A percentile compares a stretch with the other conserved stretches of the same genome.
Evolutionary conservation across 2,329 filamentous ascomycete species (phyloP).

Genomic region (Claviceps digitariae): DNA sequence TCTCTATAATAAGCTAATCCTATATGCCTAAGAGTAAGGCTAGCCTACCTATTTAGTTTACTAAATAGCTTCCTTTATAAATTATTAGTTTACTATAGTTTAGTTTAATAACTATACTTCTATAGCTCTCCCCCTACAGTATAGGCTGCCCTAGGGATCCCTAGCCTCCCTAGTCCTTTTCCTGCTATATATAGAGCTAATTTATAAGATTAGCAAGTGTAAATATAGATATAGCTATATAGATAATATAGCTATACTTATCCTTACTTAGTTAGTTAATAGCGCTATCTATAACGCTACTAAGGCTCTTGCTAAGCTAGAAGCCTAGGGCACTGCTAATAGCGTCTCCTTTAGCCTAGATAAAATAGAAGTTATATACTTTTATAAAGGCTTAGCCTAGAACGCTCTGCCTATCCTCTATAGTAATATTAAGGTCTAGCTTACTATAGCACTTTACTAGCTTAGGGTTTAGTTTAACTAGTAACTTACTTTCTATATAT

Average conservation of each 20-base stretch:
- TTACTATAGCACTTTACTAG: not conserved
- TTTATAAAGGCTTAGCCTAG: not conserved
- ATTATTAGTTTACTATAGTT: no score
- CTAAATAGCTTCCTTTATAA: no score
- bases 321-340: not conserved
- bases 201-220: not conserved
- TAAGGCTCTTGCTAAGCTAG: not conserved
- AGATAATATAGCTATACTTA: not conserved
- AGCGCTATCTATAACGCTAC: no score
- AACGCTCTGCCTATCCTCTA: not conserved
- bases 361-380: not conserved
- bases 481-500: not conserved
- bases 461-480: not conserved
- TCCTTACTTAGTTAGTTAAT: no score
- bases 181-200: not conserved
- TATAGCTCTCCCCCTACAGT: not conserved
- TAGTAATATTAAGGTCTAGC: not conserved
- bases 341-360: not conserved
- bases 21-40: no score
- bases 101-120: no score
- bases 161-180: not conserved
- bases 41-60: no score
- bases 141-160: not conserved
- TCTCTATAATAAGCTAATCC: no score
- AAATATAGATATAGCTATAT: not conserved